These are phyloP conservation scores for Pseudohalonectria lignicola DNA, from an alignment of 2,329 filamentous ascomycete genomes.

Conservation along the genomic window DNA sequence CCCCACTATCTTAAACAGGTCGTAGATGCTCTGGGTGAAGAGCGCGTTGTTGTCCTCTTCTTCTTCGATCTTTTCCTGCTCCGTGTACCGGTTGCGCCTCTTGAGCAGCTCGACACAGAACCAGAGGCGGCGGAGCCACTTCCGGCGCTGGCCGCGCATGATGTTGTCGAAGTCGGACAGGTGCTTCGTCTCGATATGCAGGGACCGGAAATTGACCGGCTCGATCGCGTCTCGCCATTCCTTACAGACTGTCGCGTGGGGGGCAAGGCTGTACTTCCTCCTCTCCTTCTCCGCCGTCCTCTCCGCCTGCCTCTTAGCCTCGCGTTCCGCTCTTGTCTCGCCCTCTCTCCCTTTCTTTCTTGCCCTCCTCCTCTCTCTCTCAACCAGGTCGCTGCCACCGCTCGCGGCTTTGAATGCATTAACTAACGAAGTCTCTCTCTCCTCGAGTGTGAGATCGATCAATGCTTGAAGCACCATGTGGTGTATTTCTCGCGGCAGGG, in stretches of 20 bases:
- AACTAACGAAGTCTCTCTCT: not conserved
- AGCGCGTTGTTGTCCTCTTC: slow-evolving; percentile 13
- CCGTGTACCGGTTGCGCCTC: slow-evolving; percentile 5
- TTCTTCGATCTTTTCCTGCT: slow-evolving; percentile 13
- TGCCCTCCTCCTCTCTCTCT: not conserved
- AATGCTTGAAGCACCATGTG: slow-evolving; percentile 2
- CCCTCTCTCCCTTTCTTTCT: no score
- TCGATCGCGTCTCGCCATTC: slow-evolving; percentile 16
- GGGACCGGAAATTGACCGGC: slow-evolving; percentile 11
- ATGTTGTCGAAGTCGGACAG: slow-evolving; percentile 11
- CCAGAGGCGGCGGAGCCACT: slow-evolving; percentile 11
- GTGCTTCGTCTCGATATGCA: slow-evolving; percentile 10
- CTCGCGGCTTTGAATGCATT: no score
- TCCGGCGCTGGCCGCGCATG: slow-evolving; percentile 10
- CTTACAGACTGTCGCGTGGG: slow-evolving; percentile 14
- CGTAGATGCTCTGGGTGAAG: slow-evolving; percentile 13
- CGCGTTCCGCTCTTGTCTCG: no score
- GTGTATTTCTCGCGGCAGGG: slow-evolving; percentile 2
- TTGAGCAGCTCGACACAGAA: slow-evolving; percentile 13
- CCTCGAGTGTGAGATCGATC: not conserved
- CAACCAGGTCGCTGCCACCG: no score
- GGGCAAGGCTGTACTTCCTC: slow-evolving; percentile 3
- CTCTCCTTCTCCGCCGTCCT: not conserved
- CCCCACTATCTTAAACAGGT: slow-evolving; percentile 12
- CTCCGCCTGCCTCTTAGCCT: not conserved